Percentiles rank a stretch among this genome's conserved stretches.
Conservation (phyloP, 192 early-diverging fungal genomes). For the Funneliformis geosporum region DNA sequence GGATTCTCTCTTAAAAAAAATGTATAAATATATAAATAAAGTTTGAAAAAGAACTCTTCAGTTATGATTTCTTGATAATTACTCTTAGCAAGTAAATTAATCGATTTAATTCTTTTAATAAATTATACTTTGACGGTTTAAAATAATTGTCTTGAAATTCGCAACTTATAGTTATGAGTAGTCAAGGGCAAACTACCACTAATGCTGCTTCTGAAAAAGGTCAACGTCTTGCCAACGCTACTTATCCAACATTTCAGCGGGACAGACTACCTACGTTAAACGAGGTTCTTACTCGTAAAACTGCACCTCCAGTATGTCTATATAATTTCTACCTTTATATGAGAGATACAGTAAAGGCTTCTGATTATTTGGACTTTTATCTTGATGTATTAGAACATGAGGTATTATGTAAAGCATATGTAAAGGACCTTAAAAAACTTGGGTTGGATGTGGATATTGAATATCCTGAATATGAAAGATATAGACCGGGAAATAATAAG, state of each 20-base stretch:
- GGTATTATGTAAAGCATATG: slow-evolving; percentile 60
- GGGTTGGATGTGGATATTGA: slow-evolving; percentile 28
- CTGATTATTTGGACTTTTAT: slow-evolving; percentile 77
- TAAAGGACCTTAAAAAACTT: slow-evolving; percentile 40
- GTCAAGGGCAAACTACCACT: not conserved
- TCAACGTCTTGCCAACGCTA: slow-evolving; percentile 19
- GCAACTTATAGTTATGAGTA: not conserved
- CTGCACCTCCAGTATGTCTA: slow-evolving; percentile 69
- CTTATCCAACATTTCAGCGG: slow-evolving; percentile 16
- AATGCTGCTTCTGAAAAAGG: slow-evolving; percentile 22
- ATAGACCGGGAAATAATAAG: not conserved
- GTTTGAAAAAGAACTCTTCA: too few relatives aligned
- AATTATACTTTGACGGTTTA: too few relatives aligned
- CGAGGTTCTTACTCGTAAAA: slow-evolving; percentile 67
- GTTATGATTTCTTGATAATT: too few relatives aligned
- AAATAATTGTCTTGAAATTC: not conserved
- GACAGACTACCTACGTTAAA: slow-evolving; percentile 61
- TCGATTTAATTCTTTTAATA: too few relatives aligned
- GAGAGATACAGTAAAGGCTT: slow-evolving; percentile 60
- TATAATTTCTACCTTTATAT: slow-evolving; percentile 77
- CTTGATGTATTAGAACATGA: slow-evolving; percentile 75
- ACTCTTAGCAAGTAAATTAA: too few relatives aligned
- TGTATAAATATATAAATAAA: too few relatives aligned
- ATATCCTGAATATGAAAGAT: slow-evolving; percentile 33
- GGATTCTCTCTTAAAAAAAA: too few relatives aligned